Evolutionary conservation across 2,329 filamentous ascomycete species (phyloP).

Genomic region (Ceratocystiopsis sp.): DNA sequence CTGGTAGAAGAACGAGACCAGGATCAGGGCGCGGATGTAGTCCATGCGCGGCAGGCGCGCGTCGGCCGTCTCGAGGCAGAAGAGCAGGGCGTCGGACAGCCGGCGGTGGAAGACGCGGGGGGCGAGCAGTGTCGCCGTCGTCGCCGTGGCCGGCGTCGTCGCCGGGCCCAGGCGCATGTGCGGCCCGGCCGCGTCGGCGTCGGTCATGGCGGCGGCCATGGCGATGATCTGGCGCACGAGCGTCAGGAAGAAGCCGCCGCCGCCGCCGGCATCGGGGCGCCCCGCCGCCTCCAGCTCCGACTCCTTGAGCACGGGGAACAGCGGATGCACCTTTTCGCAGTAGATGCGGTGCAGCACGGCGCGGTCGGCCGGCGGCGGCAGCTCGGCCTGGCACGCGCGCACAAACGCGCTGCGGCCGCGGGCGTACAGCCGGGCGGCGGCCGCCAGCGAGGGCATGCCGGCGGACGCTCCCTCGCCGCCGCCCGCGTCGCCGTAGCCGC

Average conservation of each 20-base stretch:
- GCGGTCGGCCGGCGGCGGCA: constrained; percentile 31
- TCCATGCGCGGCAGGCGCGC: constrained; percentile 36
- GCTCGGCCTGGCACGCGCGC: constrained; percentile 25
- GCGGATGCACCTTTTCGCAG: constrained; percentile 34
- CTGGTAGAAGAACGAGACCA: constrained; percentile 43
- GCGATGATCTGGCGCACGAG: constrained; percentile 37
- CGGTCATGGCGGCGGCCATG: constrained; percentile 30
- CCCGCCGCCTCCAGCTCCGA: constrained; percentile 13
- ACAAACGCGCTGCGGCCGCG: constrained; percentile 7
- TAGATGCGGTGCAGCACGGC: constrained; percentile 28
- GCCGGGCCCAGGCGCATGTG: constrained; percentile 27
- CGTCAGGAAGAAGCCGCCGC: constrained; percentile 21
- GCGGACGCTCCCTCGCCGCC: background rate
- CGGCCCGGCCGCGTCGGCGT: constrained; percentile 23
- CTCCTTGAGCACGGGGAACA: constrained; percentile 33
- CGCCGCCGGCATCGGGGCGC: too few species aligned
- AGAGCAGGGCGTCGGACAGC: constrained; percentile 30
- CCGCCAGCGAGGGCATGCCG: background rate
- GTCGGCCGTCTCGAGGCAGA: constrained; percentile 34
- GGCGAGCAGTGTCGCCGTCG: too few species aligned
- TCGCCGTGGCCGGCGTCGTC: too few species aligned
- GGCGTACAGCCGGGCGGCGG: constrained; percentile 6
- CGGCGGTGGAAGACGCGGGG: constrained; percentile 30
- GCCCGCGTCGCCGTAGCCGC: background rate
- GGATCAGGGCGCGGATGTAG: constrained; percentile 34